Percentiles rank a stretch among this genome's conserved stretches.
Evolutionary conservation across 257 asterid genomes (phyloP).

Genomic region (Euphrasia confusa): DNA sequence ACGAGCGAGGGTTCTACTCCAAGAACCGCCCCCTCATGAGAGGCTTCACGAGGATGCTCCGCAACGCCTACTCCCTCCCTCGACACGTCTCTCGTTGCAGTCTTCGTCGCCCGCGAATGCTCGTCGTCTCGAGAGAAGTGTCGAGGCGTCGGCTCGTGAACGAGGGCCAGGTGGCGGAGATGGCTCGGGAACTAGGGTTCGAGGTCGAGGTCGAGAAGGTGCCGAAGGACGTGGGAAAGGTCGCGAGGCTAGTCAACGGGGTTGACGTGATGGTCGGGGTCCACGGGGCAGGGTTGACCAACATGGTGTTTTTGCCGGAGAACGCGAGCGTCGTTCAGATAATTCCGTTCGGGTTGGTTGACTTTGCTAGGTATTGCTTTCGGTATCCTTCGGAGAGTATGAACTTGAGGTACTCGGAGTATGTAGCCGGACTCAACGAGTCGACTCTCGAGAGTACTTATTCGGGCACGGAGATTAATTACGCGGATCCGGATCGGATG

Average conservation of each 20-base stretch:
- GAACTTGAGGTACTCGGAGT: constrained; percentile 48
- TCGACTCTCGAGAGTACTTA: constrained; percentile 35
- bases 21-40: constrained; percentile 10
- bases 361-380: constrained; percentile 27
- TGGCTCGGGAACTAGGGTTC: constrained; percentile 42
- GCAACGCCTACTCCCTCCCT: constrained; percentile 33
- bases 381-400: constrained; percentile 37
- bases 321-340: constrained; percentile 51
- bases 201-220: constrained; percentile 31
- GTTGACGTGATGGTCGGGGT: constrained; percentile 61
- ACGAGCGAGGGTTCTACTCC: too few species aligned
- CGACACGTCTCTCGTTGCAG: constrained; percentile 12
- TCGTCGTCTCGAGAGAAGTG: constrained; percentile 38
- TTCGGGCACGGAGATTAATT: background rate
- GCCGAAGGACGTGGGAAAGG: constrained; percentile 8
- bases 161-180: constrained; percentile 19
- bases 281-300: constrained; percentile 81
- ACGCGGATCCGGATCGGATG: background rate
- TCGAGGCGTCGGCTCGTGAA: constrained; percentile 34
- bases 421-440: constrained; percentile 42
- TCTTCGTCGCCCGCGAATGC: constrained; percentile 52
- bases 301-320: constrained; percentile 64
- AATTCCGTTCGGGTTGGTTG: constrained; percentile 35
- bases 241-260: constrained; percentile 36
- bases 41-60: constrained; percentile 39